phyloP scores from a whole-genome alignment of 116 monocot genomes.

The Cymodocea nodosa region DNA sequence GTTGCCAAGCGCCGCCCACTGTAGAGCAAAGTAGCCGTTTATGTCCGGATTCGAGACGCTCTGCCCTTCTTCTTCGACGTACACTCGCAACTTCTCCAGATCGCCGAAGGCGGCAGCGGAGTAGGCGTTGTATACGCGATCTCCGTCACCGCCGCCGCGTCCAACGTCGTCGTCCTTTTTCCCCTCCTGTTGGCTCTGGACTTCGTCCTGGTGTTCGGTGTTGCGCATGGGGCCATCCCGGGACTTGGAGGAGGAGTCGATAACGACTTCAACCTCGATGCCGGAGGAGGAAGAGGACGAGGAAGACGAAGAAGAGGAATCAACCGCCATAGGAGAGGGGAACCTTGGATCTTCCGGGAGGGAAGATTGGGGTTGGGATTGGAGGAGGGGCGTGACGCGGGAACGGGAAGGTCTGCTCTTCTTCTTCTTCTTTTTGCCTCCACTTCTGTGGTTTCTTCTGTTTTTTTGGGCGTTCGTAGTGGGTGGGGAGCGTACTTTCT shows the following conservation, averaged over 20 bases:
- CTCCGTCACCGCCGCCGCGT: neutral
- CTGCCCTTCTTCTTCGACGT: conserved; percentile 56
- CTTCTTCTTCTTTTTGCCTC: neutral
- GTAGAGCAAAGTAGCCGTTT: conserved; percentile 77
- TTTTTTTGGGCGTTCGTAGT: too few species aligned
- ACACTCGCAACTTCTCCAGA: conserved; percentile 50
- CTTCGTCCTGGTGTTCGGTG: too few species aligned
- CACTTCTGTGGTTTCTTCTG: neutral
- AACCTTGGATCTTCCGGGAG: neutral
- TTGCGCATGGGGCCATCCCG: neutral
- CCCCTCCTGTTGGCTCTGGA: too few species aligned
- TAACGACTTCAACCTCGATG: conserved; percentile 7
- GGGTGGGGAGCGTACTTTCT: too few species aligned
- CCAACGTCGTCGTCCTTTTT: neutral
- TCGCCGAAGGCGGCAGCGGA: conserved; percentile 83
- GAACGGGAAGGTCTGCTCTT: conserved; percentile 4
- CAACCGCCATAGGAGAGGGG: neutral
- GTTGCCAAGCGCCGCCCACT: conserved; percentile 87
- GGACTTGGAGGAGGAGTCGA: conserved; percentile 3
- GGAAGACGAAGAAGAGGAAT: neutral
- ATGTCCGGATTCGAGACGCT: conserved; percentile 56
- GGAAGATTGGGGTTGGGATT: neutral
- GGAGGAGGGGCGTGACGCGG: neutral
- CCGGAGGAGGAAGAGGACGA: conserved; percentile 7
- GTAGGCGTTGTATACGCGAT: conserved; percentile 43